A percentile compares a stretch with the other conserved stretches of the same genome.
phyloP scores from a whole-genome alignment of 2,329 filamentous ascomycete species.

The Escovopsis sp. region DNA sequence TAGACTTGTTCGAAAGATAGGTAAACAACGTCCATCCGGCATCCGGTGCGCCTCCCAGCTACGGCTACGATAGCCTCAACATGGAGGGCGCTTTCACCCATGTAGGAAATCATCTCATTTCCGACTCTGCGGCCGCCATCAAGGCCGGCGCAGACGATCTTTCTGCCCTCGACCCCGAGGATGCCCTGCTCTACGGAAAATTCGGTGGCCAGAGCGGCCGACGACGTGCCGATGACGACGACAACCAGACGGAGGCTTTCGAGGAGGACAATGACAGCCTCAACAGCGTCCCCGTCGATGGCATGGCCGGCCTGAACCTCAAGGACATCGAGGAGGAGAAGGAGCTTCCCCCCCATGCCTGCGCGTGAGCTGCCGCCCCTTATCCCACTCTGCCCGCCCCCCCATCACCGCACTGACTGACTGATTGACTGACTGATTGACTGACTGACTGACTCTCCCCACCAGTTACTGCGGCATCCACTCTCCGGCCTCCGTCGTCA shows the following conservation, averaged over 20 bases:
- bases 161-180: slow-evolving; percentile 59
- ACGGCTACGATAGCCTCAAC: slow-evolving; percentile 12
- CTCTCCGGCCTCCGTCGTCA: slow-evolving; percentile 87
- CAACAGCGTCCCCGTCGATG: slow-evolving; percentile 68
- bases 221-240: slow-evolving; percentile 72
- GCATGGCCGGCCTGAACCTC: slow-evolving; percentile 49
- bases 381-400: slow-evolving; percentile 2
- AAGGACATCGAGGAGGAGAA: slow-evolving; percentile 60
- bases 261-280: slow-evolving; percentile 66
- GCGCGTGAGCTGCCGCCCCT: slow-evolving; percentile 53
- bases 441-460: slow-evolving; percentile 15
- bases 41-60: slow-evolving; percentile 2
- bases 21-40: neutral
- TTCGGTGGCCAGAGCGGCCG: slow-evolving; percentile 45
- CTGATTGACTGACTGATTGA: no score
- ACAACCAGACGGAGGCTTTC: slow-evolving; percentile 71
- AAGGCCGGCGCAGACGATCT: slow-evolving; percentile 70
- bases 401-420: no score
- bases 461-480: slow-evolving; percentile 90
- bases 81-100: slow-evolving; percentile 88
- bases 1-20: slow-evolving; percentile 1
- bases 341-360: slow-evolving; percentile 85
- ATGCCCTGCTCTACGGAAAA: slow-evolving; percentile 64
- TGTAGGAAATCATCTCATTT: slow-evolving; percentile 74
- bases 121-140: slow-evolving; percentile 72